Base-by-base conservation (phyloP, 768 basidiomycete species). In the Agaricus subrufescens region DNA sequence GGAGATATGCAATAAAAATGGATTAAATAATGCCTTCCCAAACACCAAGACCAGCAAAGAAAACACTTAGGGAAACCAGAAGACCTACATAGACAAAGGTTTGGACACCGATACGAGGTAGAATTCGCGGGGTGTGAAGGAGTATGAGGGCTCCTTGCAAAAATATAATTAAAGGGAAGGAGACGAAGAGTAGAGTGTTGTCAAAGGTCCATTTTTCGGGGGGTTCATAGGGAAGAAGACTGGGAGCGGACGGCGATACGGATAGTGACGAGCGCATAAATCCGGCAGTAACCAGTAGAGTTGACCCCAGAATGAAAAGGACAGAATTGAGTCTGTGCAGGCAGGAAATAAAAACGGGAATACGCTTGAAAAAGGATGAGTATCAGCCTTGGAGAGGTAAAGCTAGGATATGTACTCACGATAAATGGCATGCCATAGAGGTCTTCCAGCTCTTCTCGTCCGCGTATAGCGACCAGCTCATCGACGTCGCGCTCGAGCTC, bases 361-460 rank as follows among this genome's bases (percentile, higher is more conserved):
- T 89, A 59, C 77, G 77, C 89, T 89, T 19, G 19, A 63, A 23
- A 39, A 54, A 30, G 38, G 37, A 47, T 11, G 7, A 15, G 19
- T 44, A 56, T 56, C 59, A 62, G 23, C n/a, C 43, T 58, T n/a
- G 52, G 39, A 30, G 39, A 27, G 19, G 44, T 47, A 46, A 39
- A 31, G 49, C 54, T 43, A 50, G 5, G 11, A 34, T n/a, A 45
- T 44, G 46, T 11, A 83, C 86, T 60, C 67, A 91, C 89, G 46
- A 93, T 83, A 39, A 87, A 75, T 2, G 91, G 87, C n/a, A 88
- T 68, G 1, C 91, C 91, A 63, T 90, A 92, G 4, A 91, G 76
- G 48, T 84, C 82, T 65, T 92, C 91, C 39, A 94, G 69, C 57
- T 93, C 91, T 64, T 89, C 85, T 42, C 90, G 73, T 19, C 75